Evolutionary conservation across 1,139 yeast species (phyloP).

Genomic region (Taiozyma sp.): DNA sequence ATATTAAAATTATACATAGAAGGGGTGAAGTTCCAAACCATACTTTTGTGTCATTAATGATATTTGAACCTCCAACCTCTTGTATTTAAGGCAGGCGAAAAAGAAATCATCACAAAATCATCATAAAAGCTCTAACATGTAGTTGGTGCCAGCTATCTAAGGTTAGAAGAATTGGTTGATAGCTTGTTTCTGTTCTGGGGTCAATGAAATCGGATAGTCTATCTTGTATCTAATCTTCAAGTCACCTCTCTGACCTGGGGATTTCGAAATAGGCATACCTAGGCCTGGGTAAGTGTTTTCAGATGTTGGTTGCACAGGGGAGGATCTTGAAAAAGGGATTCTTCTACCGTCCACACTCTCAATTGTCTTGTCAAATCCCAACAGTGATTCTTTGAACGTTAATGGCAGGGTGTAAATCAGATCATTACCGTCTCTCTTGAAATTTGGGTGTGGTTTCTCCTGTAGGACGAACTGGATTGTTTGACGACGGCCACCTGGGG

Average conservation of each 20-base stretch:
- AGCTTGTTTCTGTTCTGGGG: conserved; percentile 68
- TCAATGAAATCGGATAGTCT: conserved; percentile 77
- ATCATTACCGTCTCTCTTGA: conserved; percentile 75
- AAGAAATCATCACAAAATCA: neutral
- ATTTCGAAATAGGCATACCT: conserved; percentile 93
- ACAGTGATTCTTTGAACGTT: conserved; percentile 79
- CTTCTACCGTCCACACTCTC: conserved; percentile 87
- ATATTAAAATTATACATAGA: neutral
- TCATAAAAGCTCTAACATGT: neutral
- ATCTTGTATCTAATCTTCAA: conserved; percentile 73
- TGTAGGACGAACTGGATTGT: conserved; percentile 84
- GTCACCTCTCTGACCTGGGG: conserved; percentile 80
- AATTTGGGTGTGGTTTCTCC: conserved; percentile 74
- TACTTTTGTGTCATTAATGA: neutral
- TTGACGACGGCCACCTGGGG: conserved; percentile 86
- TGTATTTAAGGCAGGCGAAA: neutral
- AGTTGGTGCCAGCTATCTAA: neutral
- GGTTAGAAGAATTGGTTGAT: conserved; percentile 43
- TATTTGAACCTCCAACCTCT: neutral
- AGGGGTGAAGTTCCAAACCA: neutral
- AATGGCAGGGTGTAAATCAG: conserved; percentile 68
- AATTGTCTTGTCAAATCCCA: conserved; percentile 79
- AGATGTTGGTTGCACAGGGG: conserved; percentile 82
- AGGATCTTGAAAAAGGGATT: conserved; percentile 67
- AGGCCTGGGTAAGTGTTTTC: conserved; percentile 80